Percentiles rank a stretch among this genome's conserved stretches.
phyloP scores from a whole-genome alignment of 2,329 filamentous ascomycete species.

The Calonectria honghensis region DNA sequence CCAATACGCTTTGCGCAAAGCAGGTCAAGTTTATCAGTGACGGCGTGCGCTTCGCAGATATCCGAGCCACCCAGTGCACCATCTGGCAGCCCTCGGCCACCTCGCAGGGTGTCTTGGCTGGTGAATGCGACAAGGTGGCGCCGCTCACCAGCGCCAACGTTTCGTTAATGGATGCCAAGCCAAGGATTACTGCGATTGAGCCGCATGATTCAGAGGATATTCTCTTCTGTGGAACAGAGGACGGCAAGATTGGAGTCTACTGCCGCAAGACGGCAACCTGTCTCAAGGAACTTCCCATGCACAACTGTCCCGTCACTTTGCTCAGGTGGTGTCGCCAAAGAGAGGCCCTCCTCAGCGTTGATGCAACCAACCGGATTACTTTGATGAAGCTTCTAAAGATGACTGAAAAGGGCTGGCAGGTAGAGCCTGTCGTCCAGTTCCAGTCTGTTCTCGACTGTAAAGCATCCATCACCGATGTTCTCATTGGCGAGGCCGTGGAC shows the following conservation, averaged over 20 bases:
- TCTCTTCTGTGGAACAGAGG: constrained; percentile 60
- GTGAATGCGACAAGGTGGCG: constrained; percentile 53
- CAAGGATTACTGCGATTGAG: constrained; percentile 57
- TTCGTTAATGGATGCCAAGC: constrained; percentile 48
- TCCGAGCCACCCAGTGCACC: constrained; percentile 59
- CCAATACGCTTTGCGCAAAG: constrained; percentile 53
- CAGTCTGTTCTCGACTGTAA: constrained; percentile 49
- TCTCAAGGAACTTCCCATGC: constrained; percentile 54
- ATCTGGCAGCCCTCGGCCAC: constrained; percentile 61
- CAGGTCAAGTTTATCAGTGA: constrained; percentile 58
- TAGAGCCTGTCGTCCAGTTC: constrained; percentile 41
- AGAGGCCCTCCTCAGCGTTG: constrained; percentile 55
- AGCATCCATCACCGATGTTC: constrained; percentile 52
- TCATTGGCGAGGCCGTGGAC: constrained; percentile 51
- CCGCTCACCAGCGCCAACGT: constrained; percentile 51
- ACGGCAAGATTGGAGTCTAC: constrained; percentile 60
- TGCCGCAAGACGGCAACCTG: constrained; percentile 43
- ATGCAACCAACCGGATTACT: constrained; percentile 53
- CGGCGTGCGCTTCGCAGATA: constrained; percentile 58
- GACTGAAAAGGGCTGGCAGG: constrained; percentile 41
- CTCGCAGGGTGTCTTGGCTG: constrained; percentile 51
- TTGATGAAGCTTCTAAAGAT: constrained; percentile 43
- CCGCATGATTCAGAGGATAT: constrained; percentile 51
- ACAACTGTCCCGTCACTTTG: constrained; percentile 56
- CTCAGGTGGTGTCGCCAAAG: constrained; percentile 52